Evolutionary conservation across 1,139 yeast species (phyloP).

Genomic region (Candida mesenterica): DNA sequence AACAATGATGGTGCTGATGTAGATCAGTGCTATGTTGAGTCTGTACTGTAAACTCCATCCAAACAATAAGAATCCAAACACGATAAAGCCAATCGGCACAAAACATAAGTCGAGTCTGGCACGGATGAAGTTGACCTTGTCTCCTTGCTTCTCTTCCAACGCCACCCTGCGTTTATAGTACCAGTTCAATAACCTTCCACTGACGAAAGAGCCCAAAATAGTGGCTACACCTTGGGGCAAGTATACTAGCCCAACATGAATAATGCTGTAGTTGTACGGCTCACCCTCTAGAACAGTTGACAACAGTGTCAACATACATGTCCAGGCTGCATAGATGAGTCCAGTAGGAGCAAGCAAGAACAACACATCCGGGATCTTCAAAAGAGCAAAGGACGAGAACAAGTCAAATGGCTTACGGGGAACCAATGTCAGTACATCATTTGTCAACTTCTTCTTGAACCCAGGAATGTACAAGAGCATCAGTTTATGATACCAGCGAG

Average conservation of each 20-base stretch:
- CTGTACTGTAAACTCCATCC: conserved; percentile 40
- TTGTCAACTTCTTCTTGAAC: conserved; percentile 24
- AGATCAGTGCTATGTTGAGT: conserved; percentile 27
- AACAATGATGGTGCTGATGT: conserved; percentile 30
- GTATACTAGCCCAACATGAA: conserved; percentile 39
- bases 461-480: conserved; percentile 25
- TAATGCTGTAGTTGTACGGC: conserved; percentile 31
- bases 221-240: conserved; percentile 40
- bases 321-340: conserved; percentile 38
- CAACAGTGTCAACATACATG: conserved; percentile 33
- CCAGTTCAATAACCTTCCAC: conserved; percentile 29
- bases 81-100: conserved; percentile 28
- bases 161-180: conserved; percentile 25
- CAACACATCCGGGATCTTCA: conserved; percentile 23
- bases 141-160: conserved; percentile 12
- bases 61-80: conserved; percentile 32
- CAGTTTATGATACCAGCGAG: conserved; percentile 19
- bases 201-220: conserved; percentile 28
- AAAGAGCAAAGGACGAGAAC: conserved; percentile 29
- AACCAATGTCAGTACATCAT: conserved; percentile 27
- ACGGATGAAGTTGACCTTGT: conserved; percentile 24
- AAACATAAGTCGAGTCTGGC: too few relatives aligned
- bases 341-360: conserved; percentile 32
- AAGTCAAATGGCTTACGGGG: conserved; percentile 22
- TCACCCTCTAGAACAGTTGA: conserved; percentile 29